These are phyloP conservation scores for Malbranchea cinnamomea DNA, from an alignment of 2,329 filamentous ascomycete genomes.

Conservation along the genomic window DNA sequence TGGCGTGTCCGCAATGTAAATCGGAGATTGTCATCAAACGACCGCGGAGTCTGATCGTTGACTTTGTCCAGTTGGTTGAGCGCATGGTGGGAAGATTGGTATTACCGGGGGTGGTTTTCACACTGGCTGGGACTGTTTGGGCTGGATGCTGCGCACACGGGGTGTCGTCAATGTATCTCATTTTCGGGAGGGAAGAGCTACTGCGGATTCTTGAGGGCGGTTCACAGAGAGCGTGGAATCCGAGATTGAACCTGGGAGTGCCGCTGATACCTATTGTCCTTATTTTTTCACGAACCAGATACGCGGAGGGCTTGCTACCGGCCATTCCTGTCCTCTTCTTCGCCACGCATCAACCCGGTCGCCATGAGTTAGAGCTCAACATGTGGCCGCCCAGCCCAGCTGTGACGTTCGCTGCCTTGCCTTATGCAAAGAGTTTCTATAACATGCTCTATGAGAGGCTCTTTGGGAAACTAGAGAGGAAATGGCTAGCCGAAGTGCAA, in stretches of 20 bases:
- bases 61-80: slow-evolving; percentile 46
- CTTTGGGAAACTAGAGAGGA: slow-evolving; percentile 42
- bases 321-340: slow-evolving; percentile 45
- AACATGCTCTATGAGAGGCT: slow-evolving; percentile 45
- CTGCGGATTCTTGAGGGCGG: slow-evolving; percentile 35
- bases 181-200: slow-evolving; percentile 51
- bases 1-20: slow-evolving; percentile 84
- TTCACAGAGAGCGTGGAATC: slow-evolving; percentile 25
- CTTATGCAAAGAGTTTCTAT: slow-evolving; percentile 51
- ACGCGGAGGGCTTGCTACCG: slow-evolving; percentile 49
- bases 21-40: slow-evolving; percentile 61
- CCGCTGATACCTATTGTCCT: slow-evolving; percentile 54
- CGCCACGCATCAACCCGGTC: slow-evolving; percentile 29
- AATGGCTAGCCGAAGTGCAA: slow-evolving; percentile 49
- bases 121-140: slow-evolving; percentile 32
- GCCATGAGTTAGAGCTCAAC: slow-evolving; percentile 35
- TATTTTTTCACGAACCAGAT: slow-evolving; percentile 49
- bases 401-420: slow-evolving; percentile 50
- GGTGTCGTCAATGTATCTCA: slow-evolving; percentile 46
- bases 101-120: slow-evolving; percentile 47
- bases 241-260: slow-evolving; percentile 43
- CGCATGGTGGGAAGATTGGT: slow-evolving; percentile 43
- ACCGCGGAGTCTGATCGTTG: slow-evolving; percentile 57
- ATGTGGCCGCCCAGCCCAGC: slow-evolving; percentile 52
- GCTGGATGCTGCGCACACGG: slow-evolving; percentile 43